These are phyloP conservation scores for Moesziomyces aphidis DNA, from an alignment of 1,284 basidiomycete genomes.

Conservation along the genomic window DNA sequence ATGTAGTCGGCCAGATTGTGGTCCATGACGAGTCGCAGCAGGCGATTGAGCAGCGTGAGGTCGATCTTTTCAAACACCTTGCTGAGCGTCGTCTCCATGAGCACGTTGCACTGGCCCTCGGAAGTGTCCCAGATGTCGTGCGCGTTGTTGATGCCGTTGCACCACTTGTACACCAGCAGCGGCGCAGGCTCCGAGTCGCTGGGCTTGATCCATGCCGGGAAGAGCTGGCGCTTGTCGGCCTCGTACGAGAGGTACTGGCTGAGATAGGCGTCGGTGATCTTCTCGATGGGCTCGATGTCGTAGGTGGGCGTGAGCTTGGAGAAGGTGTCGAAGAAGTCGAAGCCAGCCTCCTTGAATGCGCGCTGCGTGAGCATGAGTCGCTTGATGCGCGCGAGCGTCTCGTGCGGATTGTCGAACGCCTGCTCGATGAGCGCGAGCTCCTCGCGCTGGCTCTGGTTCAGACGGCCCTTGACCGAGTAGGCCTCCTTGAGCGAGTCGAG, in stretches of 20 bases:
- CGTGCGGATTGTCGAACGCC: slow-evolving; percentile 67
- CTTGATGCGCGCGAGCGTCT: slow-evolving; percentile 67
- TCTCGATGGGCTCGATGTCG: slow-evolving; percentile 68
- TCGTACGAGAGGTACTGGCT: slow-evolving; percentile 67
- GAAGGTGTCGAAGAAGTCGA: slow-evolving; percentile 68
- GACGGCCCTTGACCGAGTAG: slow-evolving; percentile 66
- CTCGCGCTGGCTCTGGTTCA: slow-evolving; percentile 67
- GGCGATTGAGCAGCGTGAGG: slow-evolving; percentile 66
- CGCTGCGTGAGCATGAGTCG: slow-evolving; percentile 67
- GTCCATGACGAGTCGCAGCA: slow-evolving; percentile 68
- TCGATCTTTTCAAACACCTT: slow-evolving; percentile 68
- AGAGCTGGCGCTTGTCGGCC: slow-evolving; percentile 67
- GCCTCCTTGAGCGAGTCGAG: slow-evolving; percentile 67
- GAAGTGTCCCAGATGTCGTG: slow-evolving; percentile 65
- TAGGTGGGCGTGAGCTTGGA: slow-evolving; percentile 65
- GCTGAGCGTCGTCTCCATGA: slow-evolving; percentile 67
- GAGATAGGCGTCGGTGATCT: slow-evolving; percentile 68
- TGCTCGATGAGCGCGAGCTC: slow-evolving; percentile 68
- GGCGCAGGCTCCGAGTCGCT: slow-evolving; percentile 67
- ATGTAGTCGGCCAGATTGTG: slow-evolving; percentile 68
- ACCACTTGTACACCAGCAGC: slow-evolving; percentile 68
- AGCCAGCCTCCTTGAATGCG: slow-evolving; percentile 66
- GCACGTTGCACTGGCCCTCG: slow-evolving; percentile 66
- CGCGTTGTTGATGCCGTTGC: slow-evolving; percentile 67
- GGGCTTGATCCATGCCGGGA: slow-evolving; percentile 68